Conservation (phyloP, 75 land plant species). For the Adiantum capillusveneris region DNA sequence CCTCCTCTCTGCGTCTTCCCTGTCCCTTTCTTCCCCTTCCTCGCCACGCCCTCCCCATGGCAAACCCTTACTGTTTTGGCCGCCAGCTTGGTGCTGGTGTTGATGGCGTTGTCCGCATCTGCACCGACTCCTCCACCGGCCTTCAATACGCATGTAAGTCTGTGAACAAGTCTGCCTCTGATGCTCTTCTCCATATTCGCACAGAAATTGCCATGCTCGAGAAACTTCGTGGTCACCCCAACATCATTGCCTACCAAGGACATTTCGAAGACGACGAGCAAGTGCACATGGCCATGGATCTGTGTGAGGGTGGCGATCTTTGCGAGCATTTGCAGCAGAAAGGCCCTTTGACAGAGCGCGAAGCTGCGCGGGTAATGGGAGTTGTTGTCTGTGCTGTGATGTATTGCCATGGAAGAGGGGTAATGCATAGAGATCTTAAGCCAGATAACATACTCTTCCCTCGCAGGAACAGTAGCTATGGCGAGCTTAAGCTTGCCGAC, state of each 20-base stretch:
- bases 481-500: slow-evolving; percentile 45
- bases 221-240: slow-evolving; percentile 40
- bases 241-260: slow-evolving; percentile 45
- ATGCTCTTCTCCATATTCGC: neutral
- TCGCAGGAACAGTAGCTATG: slow-evolving; percentile 5
- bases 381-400: slow-evolving; percentile 20
- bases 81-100: neutral
- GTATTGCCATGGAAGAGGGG: slow-evolving; percentile 19
- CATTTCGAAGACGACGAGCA: slow-evolving; percentile 49
- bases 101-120: neutral
- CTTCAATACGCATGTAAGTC: neutral
- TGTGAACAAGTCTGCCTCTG: neutral
- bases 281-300: slow-evolving; percentile 60
- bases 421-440: slow-evolving; percentile 22
- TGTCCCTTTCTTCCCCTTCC: neutral
- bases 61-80: neutral
- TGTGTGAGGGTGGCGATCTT: slow-evolving; percentile 69
- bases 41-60: neutral
- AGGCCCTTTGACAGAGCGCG: slow-evolving; percentile 52
- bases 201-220: neutral
- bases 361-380: slow-evolving; percentile 33
- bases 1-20: neutral
- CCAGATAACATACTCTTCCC: slow-evolving; percentile 22
- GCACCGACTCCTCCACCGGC: neutral
- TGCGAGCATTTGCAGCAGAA: slow-evolving; percentile 44